Percentiles rank a stretch among this genome's conserved stretches.
Evolutionary conservation across 371 early-diverging fungal genomes (phyloP).

Genomic region (Mucor saturninus): DNA sequence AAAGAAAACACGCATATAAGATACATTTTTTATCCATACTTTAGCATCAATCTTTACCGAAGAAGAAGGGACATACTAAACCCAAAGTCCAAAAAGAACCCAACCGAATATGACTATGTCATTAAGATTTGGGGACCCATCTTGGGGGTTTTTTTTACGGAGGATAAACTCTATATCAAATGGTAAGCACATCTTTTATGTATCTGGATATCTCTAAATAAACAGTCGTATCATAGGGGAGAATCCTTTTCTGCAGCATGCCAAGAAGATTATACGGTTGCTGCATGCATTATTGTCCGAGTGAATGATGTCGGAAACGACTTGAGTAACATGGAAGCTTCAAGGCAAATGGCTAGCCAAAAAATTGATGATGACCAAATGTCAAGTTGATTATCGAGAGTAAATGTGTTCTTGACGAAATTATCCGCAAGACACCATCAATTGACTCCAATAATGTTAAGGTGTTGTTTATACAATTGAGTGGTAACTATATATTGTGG

Average conservation of each 20-base stretch:
- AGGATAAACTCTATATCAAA: slow-evolving; percentile 1
- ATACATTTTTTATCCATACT: no score
- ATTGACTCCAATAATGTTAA: not conserved
- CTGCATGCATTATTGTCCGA: slow-evolving; percentile 4
- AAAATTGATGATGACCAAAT: slow-evolving; percentile 10
- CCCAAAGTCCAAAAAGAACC: no score
- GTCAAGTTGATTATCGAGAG: slow-evolving; percentile 7
- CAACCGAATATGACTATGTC: not conserved
- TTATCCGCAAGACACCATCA: not conserved
- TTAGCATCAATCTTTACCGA: no score
- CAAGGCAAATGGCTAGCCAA: slow-evolving; percentile 5
- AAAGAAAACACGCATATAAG: no score
- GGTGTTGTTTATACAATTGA: slow-evolving; percentile 1
- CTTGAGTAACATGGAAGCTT: slow-evolving; percentile 2
- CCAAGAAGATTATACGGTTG: slow-evolving; percentile 4
- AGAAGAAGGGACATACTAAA: no score
- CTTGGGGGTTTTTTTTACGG: not conserved
- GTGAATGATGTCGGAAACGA: not conserved
- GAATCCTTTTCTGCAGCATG: slow-evolving; percentile 3
- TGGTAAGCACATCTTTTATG: not conserved
- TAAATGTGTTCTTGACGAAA: slow-evolving; percentile 1
- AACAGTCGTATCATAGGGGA: slow-evolving; percentile 1
- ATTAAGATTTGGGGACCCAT: not conserved
- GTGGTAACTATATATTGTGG: slow-evolving; percentile 3
- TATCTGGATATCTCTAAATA: not conserved